Percentiles rank a stretch among this genome's conserved stretches.
Conservation (phyloP, 2,329 filamentous ascomycete species). For the Dactylellina parvicollis region DNA sequence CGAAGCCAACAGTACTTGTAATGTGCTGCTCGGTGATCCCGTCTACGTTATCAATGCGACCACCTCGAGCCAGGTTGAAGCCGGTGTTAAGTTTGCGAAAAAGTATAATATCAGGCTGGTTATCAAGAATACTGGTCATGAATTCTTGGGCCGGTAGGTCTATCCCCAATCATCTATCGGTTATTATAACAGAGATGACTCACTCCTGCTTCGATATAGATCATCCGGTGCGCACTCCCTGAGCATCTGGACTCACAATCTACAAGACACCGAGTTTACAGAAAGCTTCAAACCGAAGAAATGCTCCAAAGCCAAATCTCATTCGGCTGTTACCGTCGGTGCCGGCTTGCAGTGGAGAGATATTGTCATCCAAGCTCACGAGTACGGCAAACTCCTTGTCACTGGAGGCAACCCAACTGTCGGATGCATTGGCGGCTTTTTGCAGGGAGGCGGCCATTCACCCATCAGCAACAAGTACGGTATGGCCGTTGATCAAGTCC, state of each 20-base stretch:
- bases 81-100: slow-evolving; percentile 61
- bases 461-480: slow-evolving; percentile 61
- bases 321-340: slow-evolving; percentile 60
- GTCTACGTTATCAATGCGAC: slow-evolving; percentile 61
- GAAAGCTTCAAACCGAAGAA: slow-evolving; percentile 58
- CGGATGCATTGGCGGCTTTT: slow-evolving; percentile 59
- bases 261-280: slow-evolving; percentile 59
- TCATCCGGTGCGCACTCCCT: slow-evolving; percentile 60
- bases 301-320: slow-evolving; percentile 17
- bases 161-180: not conserved
- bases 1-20: slow-evolving; percentile 60
- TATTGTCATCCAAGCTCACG: slow-evolving; percentile 59
- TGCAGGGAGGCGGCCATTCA: slow-evolving; percentile 62
- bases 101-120: slow-evolving; percentile 59
- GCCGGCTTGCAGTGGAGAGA: slow-evolving; percentile 61
- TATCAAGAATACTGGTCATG: slow-evolving; percentile 62
- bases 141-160: slow-evolving; percentile 59
- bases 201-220: not conserved
- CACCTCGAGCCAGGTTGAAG: slow-evolving; percentile 60
- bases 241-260: slow-evolving; percentile 60
- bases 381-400: slow-evolving; percentile 60
- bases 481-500: slow-evolving; percentile 61
- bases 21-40: slow-evolving; percentile 55
- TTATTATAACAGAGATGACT: not conserved
- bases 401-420: slow-evolving; percentile 59